Base-by-base conservation (phyloP, 129 eudicot species). In the Deinandra increscens region DNA sequence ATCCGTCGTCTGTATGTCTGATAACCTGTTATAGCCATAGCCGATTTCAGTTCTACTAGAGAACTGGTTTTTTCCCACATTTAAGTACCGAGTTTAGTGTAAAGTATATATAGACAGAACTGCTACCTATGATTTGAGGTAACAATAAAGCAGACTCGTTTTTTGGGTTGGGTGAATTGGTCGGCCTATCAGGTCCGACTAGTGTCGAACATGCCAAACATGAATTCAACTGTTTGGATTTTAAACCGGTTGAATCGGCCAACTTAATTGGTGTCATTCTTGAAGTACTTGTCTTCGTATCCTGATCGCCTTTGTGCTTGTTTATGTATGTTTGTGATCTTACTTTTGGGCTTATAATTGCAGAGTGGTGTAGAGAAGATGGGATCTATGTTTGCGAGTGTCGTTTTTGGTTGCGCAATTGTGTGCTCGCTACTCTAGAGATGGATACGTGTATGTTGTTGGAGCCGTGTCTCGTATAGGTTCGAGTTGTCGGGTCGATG, bases 331-430 rank as follows among this genome's bases (percentile, higher is more conserved):
- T 31, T 53, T 39, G 8, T 60, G 33, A 37, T 9, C 53, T 36
- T 50, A 68, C 53, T 17, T 46, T 60, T 60, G 69, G 60, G 7
- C 31, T 43, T 70, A 29, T 58, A 18, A 41, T 75, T 81, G 74
- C 84, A 83, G 88, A 83, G 88, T 44, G 88, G 93, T 45, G 87
- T 45, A 46, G 81, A 77, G 66, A 81, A 76, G 84, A 75, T 79
- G 41, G 67, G 78, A 66, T 72, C 86, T 0, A 70, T 70, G 83
- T 70, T 64, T 22, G 83, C 76, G 31, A 81, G 85, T 82, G 26
- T 77, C 18, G 76, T 85, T 48, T 66, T 82, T 48, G 89, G 87
- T 60, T 68, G 65, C 23, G 85, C 76, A 69, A 64, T 87, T 41
- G 72, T 67, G 36, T 71, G 55, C 75, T 74, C 70, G 61, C 75